phyloP scores from a whole-genome alignment of 495 filamentous ascomycete genomes.

The Trichoderma asperelloides region DNA sequence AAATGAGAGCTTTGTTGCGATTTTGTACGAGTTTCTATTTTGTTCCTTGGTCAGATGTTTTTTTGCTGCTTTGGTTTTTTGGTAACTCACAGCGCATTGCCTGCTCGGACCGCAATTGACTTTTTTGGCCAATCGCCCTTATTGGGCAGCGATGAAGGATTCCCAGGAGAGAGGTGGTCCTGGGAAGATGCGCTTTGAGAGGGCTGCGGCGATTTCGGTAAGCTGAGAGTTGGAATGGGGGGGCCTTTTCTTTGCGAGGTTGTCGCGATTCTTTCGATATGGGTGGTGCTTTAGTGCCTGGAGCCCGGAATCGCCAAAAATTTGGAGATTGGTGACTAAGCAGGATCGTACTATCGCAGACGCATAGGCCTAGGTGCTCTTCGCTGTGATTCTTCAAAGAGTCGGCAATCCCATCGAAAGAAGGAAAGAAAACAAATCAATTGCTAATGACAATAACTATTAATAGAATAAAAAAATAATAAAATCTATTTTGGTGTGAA shows the following conservation, averaged over 20 bases:
- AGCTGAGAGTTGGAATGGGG: not conserved
- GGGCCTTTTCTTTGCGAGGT: not conserved
- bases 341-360: not conserved
- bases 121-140: not conserved
- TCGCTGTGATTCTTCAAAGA: not conserved
- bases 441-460: not conserved
- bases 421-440: not conserved
- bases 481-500: not conserved
- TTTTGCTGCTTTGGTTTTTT: not conserved
- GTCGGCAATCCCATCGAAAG: not conserved
- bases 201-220: not conserved
- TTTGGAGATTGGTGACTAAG: conserved; percentile 6
- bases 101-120: not conserved
- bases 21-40: too few species aligned
- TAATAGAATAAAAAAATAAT: not conserved
- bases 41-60: not conserved
- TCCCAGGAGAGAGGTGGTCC: not conserved
- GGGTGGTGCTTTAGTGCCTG: not conserved
- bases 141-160: not conserved
- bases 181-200: not conserved
- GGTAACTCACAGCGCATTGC: not conserved
- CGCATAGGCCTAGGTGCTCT: too few species aligned
- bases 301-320: not conserved
- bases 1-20: not conserved
- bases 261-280: conserved; percentile 6